Evolutionary conservation across 805 yeast genomes (phyloP), one percentile per base, ranked within the genome.

Genomic region (Lipomyces spencermartinsiae): DNA sequence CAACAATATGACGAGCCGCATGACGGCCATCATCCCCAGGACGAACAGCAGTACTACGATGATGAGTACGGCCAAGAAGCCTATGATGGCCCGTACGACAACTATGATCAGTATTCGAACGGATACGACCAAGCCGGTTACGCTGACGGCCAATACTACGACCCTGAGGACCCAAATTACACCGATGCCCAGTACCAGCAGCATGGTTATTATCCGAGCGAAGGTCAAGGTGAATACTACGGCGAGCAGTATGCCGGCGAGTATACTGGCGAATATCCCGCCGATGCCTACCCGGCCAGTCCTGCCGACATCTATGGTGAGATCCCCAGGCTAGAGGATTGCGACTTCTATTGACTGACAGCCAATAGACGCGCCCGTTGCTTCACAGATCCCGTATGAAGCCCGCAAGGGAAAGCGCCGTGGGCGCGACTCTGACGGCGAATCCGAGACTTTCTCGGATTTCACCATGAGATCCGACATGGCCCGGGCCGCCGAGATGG

Each of bases 381-480:
- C 78, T 77, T 74, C 61, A 14, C 60, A 63, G 49, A 49, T 66
- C n/a, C 69, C 69, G 31, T 68, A 63, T 58, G 68, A 62, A 4
- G 69, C 70, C 58, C 64, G 67, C 33, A 57, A 64, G 65, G 72
- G 70, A 62, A 70, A 70, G 67, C 71, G 73, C 22, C 68, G 67
- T 25, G 73, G 71, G n/a, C 73, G 65, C 35, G 73, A 69, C 51
- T 68, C 75, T 56, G 81, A 78, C 70, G 78, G 74, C 62, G 80
- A 77, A 61, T 74, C 79, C 22, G 83, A 80, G 73, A 78, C 82
- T 5, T 80, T 80, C 58, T 69, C 78, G 59, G 83, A 81, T 74
- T 80, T 80, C 74, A 80, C 83, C 55, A 80, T 79, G 81, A 76
- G 83, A 31, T 79, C 83, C 49, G 81, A 80, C 71, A 78, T 76